phyloP scores from a whole-genome alignment of 2,329 filamentous ascomycete species.

The Ophiobolus disseminans region DNA sequence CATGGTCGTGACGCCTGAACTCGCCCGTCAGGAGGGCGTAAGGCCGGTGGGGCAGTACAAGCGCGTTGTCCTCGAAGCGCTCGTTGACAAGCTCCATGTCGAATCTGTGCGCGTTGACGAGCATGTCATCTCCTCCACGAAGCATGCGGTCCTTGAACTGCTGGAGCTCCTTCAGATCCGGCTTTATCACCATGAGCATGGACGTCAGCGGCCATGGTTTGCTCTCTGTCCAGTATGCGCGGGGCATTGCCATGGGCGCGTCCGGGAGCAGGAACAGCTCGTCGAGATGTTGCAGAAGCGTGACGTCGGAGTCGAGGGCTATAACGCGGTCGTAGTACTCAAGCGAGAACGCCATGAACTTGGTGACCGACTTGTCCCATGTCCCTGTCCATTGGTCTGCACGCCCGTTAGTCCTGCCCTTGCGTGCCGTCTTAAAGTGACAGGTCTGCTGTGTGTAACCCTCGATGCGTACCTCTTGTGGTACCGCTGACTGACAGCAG shows the following conservation, averaged over 20 bases:
- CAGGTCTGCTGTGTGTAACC: constrained; percentile 12
- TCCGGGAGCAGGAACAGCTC: constrained; percentile 72
- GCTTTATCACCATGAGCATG: constrained; percentile 68
- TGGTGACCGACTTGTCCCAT: constrained; percentile 71
- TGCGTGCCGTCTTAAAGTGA: constrained; percentile 11
- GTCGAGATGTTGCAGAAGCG: constrained; percentile 69
- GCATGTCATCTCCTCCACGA: constrained; percentile 33
- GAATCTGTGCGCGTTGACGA: constrained; percentile 53
- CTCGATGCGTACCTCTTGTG: constrained; percentile 35
- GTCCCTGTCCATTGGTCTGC: constrained; percentile 51
- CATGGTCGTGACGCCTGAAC: constrained; percentile 64
- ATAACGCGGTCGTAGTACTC: constrained; percentile 67
- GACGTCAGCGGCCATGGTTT: constrained; percentile 63
- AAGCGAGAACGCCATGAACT: constrained; percentile 73
- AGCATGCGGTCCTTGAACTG: constrained; percentile 41
- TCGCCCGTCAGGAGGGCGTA: constrained; percentile 69
- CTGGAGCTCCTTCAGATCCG: constrained; percentile 60
- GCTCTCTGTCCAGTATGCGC: constrained; percentile 72
- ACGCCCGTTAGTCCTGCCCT: constrained; percentile 22
- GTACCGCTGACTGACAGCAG: constrained; percentile 48
- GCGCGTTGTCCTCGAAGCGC: constrained; percentile 64
- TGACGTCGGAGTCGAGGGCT: constrained; percentile 68
- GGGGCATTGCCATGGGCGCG: constrained; percentile 69
- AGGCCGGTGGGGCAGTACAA: constrained; percentile 69
- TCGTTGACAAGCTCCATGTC: constrained; percentile 74